Evolutionary conservation across 1,139 yeast species (phyloP).

Genomic region (Debaryomyces psychrophilus): DNA sequence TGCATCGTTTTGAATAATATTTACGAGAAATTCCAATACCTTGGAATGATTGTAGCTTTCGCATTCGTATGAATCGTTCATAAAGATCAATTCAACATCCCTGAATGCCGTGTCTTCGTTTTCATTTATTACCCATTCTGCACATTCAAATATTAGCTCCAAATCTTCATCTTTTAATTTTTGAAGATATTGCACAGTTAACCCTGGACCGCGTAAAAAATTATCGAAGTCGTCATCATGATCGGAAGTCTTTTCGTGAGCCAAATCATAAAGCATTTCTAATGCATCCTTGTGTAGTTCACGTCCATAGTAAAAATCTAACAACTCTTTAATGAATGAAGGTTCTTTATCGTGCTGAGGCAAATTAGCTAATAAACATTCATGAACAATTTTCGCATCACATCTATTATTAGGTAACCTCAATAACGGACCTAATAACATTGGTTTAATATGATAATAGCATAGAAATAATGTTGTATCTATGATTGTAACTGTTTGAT

Average conservation of each 20-base stretch:
- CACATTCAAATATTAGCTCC: slow-evolving; percentile 59
- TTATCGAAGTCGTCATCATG: slow-evolving; percentile 29
- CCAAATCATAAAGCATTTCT: slow-evolving; percentile 50
- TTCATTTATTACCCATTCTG: slow-evolving; percentile 55
- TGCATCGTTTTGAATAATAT: slow-evolving; percentile 26
- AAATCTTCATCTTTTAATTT: slow-evolving; percentile 55
- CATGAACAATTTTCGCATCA: slow-evolving; percentile 63
- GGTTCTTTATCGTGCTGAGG: slow-evolving; percentile 38
- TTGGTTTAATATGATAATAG: slow-evolving; percentile 67
- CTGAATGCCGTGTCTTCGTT: slow-evolving; percentile 28
- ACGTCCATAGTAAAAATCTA: slow-evolving; percentile 76
- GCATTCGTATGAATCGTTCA: slow-evolving; percentile 67
- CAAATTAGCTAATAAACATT: slow-evolving; percentile 45
- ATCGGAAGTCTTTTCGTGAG: slow-evolving; percentile 29
- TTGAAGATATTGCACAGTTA: slow-evolving; percentile 68
- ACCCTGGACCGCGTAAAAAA: slow-evolving; percentile 45
- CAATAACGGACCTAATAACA: slow-evolving; percentile 80
- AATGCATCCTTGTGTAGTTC: slow-evolving; percentile 70
- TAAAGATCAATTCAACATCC: slow-evolving; percentile 58
- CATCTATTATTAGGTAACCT: slow-evolving; percentile 74
- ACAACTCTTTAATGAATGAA: slow-evolving; percentile 64
- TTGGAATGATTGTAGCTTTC: slow-evolving; percentile 57
- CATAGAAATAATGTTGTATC: slow-evolving; percentile 83
- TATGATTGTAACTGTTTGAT: slow-evolving; percentile 44
- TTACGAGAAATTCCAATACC: slow-evolving; percentile 53